These are phyloP conservation scores for Cercospora brassicicola DNA, from an alignment of 2,329 filamentous ascomycete species.

Conservation along the genomic window DNA sequence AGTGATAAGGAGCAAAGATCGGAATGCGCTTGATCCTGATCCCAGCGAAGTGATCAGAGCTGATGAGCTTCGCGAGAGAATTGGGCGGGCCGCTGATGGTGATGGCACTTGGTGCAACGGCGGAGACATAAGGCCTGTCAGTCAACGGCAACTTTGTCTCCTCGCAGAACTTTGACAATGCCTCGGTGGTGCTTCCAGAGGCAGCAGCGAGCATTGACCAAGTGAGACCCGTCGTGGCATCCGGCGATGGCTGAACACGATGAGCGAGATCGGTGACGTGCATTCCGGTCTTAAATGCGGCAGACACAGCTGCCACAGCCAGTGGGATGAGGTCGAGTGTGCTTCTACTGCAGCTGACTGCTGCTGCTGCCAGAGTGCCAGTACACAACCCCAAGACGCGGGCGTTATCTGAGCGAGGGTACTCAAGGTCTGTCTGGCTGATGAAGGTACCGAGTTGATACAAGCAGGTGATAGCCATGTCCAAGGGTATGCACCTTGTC, in stretches of 20 bases:
- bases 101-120: conserved; percentile 10
- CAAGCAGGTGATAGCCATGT: conserved; percentile 10
- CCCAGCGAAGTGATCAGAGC: neutral
- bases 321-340: neutral
- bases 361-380: neutral
- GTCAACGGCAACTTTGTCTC: conserved; percentile 12
- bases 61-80: conserved; percentile 8
- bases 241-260: conserved; percentile 6
- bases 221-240: neutral
- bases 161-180: conserved; percentile 1
- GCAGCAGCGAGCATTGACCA: conserved; percentile 8
- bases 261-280: conserved; percentile 6
- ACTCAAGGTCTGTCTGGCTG: neutral
- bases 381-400: neutral
- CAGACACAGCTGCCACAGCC: neutral
- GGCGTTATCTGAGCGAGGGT: neutral
- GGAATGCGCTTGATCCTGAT: conserved; percentile 1
- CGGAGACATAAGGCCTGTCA: conserved; percentile 19
- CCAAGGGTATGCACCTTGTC: conserved; percentile 3
- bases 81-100: conserved; percentile 17
- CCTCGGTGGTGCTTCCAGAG: neutral
- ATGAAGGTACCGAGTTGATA: conserved; percentile 7
- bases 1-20: conserved; percentile 15
- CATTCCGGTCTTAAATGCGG: neutral
- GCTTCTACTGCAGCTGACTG: neutral